Evolutionary conservation across 768 basidiomycete species (phyloP), one percentile per base, ranked within the genome.

Genomic region (Boletus pseudopeckii): DNA sequence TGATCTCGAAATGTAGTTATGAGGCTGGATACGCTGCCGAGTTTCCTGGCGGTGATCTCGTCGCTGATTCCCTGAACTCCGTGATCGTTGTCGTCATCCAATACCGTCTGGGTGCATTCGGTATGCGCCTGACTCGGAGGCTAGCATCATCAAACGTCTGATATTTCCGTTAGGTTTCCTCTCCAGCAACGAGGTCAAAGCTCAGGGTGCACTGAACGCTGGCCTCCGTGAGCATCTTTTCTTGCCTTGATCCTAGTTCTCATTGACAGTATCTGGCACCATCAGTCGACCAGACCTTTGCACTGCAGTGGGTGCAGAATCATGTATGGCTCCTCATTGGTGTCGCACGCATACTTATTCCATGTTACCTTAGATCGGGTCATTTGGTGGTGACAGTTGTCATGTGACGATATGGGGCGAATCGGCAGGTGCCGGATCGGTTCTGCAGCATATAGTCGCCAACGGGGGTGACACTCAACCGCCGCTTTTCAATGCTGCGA

Each of bases 361-460:
- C 15, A 24, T n/a, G 2, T 28, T 24, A 24, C 24, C 24, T 18
- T 45, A 74, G 73, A 73, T 73, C 10, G 51, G 45, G n/a, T 48
- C 33, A n/a, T 74, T 74, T 42, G 71, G 72, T 37, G 73, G 73
- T 1, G 70, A 74, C 55, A 59, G 62, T 7, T 2, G 36, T 2
- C 56, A 59, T 48, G 73, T 74, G 20, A 72, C 71, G 9, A 69
- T 74, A 38, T 72, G 71, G 71, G 73, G 73, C 1, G 64, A 71
- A 58, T 72, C 67, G 0, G 69, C 59, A 15, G 72, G 71, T n/a
- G 72, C 59, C 2, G 71, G 71, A 3, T 72, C 71, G 10, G 68
- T 72, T 15, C 40, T 72, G 5, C 70, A 73, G 24, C 71, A 72
- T 14, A 51, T 73, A n/a, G 49, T 73, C 9, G 71, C 72, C 13